Percentiles rank a stretch among this genome's conserved stretches.
These are phyloP conservation scores for Mycena vitilis DNA, from an alignment of 768 basidiomycete genomes.

Conservation along the genomic window DNA sequence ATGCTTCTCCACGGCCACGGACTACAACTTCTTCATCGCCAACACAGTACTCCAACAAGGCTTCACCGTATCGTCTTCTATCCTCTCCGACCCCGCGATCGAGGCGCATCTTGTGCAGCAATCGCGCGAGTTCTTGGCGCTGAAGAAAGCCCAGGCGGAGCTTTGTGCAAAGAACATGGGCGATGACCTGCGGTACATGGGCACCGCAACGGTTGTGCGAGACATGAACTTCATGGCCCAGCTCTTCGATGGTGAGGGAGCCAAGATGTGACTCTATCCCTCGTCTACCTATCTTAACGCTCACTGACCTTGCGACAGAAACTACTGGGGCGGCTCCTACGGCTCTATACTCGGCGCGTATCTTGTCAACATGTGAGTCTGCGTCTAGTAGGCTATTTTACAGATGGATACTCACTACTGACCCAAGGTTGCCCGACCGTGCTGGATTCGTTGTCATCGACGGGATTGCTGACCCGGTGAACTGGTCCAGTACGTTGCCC, in stretches of 20 bases:
- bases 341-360: slow-evolving; percentile 42
- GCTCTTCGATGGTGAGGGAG: slow-evolving; percentile 36
- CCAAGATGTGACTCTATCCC: slow-evolving; percentile 34
- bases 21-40: slow-evolving; percentile 32
- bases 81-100: slow-evolving; percentile 27
- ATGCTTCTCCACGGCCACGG: slow-evolving; percentile 32
- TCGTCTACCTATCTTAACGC: neutral
- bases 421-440: slow-evolving; percentile 36
- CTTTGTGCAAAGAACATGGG: slow-evolving; percentile 38
- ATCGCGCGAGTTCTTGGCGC: slow-evolving; percentile 35
- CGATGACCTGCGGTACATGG: slow-evolving; percentile 41
- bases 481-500: slow-evolving; percentile 37
- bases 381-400: too few relatives aligned
- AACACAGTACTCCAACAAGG: slow-evolving; percentile 41
- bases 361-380: slow-evolving; percentile 41
- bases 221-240: slow-evolving; percentile 40
- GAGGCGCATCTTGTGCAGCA: slow-evolving; percentile 34
- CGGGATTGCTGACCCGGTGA: slow-evolving; percentile 39
- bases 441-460: slow-evolving; percentile 39
- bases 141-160: slow-evolving; percentile 38
- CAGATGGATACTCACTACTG: too few relatives aligned
- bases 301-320: slow-evolving; percentile 22
- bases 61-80: slow-evolving; percentile 36
- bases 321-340: slow-evolving; percentile 41
- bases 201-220: slow-evolving; percentile 39